Percentiles rank a stretch among this genome's conserved stretches.
Evolutionary conservation across 805 yeast species (phyloP).

Genomic region (Pichia cabralensis): DNA sequence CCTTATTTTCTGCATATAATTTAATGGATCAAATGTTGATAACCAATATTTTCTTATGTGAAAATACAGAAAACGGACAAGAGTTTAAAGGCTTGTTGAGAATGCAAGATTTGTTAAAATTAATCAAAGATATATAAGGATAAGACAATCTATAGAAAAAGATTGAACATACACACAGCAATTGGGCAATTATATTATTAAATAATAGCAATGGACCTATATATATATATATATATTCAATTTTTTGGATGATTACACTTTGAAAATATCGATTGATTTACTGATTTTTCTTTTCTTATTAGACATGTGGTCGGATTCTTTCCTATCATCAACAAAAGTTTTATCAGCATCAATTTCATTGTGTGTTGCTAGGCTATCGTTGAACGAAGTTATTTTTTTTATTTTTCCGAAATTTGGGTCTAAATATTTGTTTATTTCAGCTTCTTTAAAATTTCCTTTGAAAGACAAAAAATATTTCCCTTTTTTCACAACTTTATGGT

Average conservation of each 20-base stretch:
- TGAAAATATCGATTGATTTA: constrained; percentile 15
- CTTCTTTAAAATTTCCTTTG: neutral
- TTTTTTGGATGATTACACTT: constrained; percentile 4
- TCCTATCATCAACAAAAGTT: constrained; percentile 8
- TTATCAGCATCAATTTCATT: neutral
- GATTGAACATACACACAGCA: too few relatives aligned
- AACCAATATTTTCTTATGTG: constrained; percentile 22
- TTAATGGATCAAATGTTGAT: constrained; percentile 31
- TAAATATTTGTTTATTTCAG: constrained; percentile 4
- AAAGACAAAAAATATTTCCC: constrained; percentile 13
- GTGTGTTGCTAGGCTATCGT: neutral
- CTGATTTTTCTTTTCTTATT: constrained; percentile 12
- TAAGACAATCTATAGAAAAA: neutral
- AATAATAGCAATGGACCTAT: too few relatives aligned
- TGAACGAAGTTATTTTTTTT: too few relatives aligned
- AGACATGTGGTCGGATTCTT: too few relatives aligned
- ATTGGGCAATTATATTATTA: too few relatives aligned
- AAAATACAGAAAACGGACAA: constrained; percentile 12
- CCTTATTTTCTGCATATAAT: constrained; percentile 28
- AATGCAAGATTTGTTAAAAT: constrained; percentile 8
- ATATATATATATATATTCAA: too few relatives aligned
- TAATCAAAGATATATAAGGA: constrained; percentile 1
- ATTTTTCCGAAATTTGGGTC: constrained; percentile 9
- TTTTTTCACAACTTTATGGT: constrained; percentile 8
- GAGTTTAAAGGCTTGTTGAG: constrained; percentile 5